Conservation (phyloP, 2,329 filamentous ascomycete genomes). For the Blumeriella jaapii region DNA sequence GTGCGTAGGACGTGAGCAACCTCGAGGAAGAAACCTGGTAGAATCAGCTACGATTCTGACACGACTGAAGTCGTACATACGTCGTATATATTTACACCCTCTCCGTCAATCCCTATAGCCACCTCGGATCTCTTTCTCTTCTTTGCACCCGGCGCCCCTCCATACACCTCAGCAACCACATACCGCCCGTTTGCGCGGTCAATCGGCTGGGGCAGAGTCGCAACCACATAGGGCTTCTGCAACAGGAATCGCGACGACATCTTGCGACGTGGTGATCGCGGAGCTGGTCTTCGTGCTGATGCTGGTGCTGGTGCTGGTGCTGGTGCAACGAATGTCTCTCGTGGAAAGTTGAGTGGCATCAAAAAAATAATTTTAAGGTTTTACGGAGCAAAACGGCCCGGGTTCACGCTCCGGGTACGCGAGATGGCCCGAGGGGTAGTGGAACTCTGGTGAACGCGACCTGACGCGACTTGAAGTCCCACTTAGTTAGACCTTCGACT, state of each 20-base stretch:
- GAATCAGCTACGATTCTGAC: slow-evolving; percentile 2
- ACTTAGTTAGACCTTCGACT: no score
- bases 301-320: no score
- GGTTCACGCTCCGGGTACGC: no score
- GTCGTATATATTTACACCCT: slow-evolving; percentile 55
- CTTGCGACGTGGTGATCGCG: slow-evolving; percentile 6
- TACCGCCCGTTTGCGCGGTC: slow-evolving; percentile 40
- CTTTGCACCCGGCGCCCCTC: slow-evolving; percentile 44
- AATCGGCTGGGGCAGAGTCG: slow-evolving; percentile 46
- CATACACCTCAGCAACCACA: slow-evolving; percentile 49
- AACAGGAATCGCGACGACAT: slow-evolving; percentile 42
- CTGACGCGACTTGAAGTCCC: no score
- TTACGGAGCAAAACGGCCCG: no score
- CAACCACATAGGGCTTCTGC: slow-evolving; percentile 52
- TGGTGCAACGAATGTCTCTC: no score
- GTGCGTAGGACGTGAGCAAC: slow-evolving; percentile 54
- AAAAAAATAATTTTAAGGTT: no score
- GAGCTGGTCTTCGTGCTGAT: slow-evolving; percentile 4
- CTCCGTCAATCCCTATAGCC: slow-evolving; percentile 52
- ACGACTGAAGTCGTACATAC: slow-evolving; percentile 30
- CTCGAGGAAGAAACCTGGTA: slow-evolving; percentile 46
- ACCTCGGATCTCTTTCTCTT: slow-evolving; percentile 53
- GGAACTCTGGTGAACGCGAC: no score
- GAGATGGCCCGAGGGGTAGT: no score
- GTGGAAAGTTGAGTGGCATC: no score